Percentiles rank a stretch among this genome's conserved stretches.
phyloP scores from a whole-genome alignment of 306 rosid species.

The Senna siamea region DNA sequence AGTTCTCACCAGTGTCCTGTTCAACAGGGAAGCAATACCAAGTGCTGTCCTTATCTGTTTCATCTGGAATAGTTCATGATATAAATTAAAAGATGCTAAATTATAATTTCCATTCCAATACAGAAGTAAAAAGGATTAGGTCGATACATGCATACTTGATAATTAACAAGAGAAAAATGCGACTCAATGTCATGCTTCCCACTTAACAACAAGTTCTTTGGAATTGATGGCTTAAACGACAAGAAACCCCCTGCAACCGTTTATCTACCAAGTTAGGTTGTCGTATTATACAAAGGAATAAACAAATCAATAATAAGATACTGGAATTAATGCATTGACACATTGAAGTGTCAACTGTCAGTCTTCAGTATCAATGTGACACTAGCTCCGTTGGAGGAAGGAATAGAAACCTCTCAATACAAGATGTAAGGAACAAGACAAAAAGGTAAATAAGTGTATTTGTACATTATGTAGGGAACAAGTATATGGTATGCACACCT shows the following conservation, averaged over 20 bases:
- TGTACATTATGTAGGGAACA: constrained; percentile 14
- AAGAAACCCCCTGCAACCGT: constrained; percentile 83
- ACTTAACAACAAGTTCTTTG: constrained; percentile 69
- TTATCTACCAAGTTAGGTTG: constrained; percentile 23
- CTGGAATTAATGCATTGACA: constrained; percentile 17
- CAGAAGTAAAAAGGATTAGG: constrained; percentile 46
- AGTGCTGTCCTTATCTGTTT: constrained; percentile 92
- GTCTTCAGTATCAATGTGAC: constrained; percentile 30
- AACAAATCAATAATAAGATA: constrained; percentile 25
- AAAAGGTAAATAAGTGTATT: constrained; percentile 11
- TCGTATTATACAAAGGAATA: constrained; percentile 27
- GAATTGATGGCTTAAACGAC: constrained; percentile 86
- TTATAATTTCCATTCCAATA: constrained; percentile 37
- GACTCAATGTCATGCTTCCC: constrained; percentile 74
- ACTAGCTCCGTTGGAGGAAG: constrained; percentile 15
- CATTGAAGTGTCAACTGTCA: constrained; percentile 25
- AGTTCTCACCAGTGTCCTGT: constrained; percentile 87
- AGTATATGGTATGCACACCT: constrained; percentile 24
- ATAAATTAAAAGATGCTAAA: constrained; percentile 30
- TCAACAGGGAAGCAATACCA: constrained; percentile 85
- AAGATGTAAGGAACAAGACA: constrained; percentile 11
- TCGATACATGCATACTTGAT: constrained; percentile 75
- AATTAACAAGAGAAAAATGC: constrained; percentile 83
- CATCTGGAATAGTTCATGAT: constrained; percentile 60
- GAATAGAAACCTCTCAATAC: constrained; percentile 25